A percentile compares a stretch with the other conserved stretches of the same genome.
Conservation (phyloP, 176 grass and related monocot genomes). For the Carex cristatella region DNA sequence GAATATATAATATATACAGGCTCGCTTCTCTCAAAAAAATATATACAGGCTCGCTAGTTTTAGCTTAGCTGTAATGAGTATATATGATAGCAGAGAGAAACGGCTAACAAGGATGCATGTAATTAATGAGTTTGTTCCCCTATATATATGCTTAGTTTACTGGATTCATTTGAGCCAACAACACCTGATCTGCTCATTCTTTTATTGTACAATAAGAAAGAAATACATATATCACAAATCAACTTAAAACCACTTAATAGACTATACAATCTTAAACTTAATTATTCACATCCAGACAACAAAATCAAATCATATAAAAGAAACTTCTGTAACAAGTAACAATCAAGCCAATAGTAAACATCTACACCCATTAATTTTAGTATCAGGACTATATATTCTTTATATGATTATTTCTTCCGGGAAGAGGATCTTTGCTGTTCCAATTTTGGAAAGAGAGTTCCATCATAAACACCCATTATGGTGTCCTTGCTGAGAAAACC, state of each 20-base stretch:
- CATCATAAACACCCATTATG: slow-evolving; percentile 46
- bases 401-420: slow-evolving; percentile 9
- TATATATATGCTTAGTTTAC: no score
- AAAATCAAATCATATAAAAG: neutral
- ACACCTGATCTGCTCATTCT: no score
- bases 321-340: neutral
- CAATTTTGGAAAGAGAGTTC: slow-evolving; percentile 48
- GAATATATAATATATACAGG: no score
- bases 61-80: no score
- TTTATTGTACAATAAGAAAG: no score
- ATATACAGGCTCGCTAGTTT: no score
- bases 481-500: slow-evolving; percentile 55
- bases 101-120: no score
- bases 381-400: neutral
- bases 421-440: slow-evolving; percentile 31
- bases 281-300: neutral
- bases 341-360: neutral
- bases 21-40: no score
- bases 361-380: neutral
- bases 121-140: no score
- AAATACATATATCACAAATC: neutral
- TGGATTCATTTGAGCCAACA: no score
- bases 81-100: no score
- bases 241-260: neutral
- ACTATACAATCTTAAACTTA: neutral